These are phyloP conservation scores for Lachnellula subtilissima DNA, from an alignment of 2,329 filamentous ascomycete genomes.

Conservation along the genomic window DNA sequence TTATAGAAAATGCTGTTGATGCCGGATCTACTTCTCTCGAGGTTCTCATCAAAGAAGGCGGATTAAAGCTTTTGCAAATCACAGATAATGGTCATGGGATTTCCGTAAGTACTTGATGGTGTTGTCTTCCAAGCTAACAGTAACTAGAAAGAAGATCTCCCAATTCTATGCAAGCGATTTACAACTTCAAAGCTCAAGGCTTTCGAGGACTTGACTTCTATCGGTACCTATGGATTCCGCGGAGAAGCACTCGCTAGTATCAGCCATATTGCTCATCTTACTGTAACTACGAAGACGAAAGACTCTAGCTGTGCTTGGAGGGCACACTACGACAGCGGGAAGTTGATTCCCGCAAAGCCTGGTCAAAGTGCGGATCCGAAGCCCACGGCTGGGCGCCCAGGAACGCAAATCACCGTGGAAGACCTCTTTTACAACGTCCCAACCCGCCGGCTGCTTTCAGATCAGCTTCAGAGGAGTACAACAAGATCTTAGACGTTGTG, in stretches of 20 bases:
- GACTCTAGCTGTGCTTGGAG: constrained; percentile 86
- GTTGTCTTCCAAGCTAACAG: constrained; percentile 3
- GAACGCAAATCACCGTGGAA: constrained; percentile 94
- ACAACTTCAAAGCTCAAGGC: constrained; percentile 93
- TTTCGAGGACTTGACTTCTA: constrained; percentile 87
- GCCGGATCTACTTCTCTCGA: constrained; percentile 92
- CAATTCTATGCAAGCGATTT: constrained; percentile 90
- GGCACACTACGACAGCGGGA: constrained; percentile 80
- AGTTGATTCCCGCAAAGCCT: constrained; percentile 75
- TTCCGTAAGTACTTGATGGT: constrained; percentile 53
- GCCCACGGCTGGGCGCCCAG: constrained; percentile 77
- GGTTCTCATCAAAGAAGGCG: constrained; percentile 89
- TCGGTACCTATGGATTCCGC: constrained; percentile 95
- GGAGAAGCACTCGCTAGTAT: constrained; percentile 96
- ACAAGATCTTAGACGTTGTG: constrained; percentile 94
- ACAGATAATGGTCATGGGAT: constrained; percentile 97
- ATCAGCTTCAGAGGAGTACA: constrained; percentile 89
- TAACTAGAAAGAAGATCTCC: constrained; percentile 75
- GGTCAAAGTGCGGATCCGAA: constrained; percentile 84
- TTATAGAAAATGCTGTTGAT: constrained; percentile 96
- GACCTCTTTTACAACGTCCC: constrained; percentile 97
- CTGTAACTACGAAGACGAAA: constrained; percentile 88
- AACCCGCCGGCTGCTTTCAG: constrained; percentile 82
- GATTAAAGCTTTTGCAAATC: constrained; percentile 90
- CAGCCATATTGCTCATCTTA: constrained; percentile 94